These are phyloP conservation scores for Nadsonia commutata DNA, from an alignment of 1,139 yeast species.

Conservation along the genomic window DNA sequence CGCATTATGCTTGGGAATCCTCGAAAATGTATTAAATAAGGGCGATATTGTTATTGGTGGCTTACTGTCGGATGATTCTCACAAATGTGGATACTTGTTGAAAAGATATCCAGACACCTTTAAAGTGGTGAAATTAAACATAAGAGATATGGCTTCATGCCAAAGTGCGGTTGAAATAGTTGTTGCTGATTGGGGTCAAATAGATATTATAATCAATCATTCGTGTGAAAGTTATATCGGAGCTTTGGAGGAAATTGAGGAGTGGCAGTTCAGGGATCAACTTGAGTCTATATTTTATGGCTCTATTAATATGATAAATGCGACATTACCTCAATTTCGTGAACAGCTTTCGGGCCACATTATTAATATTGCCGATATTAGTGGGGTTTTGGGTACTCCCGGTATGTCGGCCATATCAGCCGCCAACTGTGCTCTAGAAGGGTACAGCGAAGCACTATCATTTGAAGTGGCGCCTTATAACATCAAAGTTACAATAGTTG, in stretches of 20 bases:
- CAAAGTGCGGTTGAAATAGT: constrained; percentile 17
- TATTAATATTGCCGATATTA: constrained; percentile 19
- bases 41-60: background rate
- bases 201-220: constrained; percentile 18
- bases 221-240: constrained; percentile 14
- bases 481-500: constrained; percentile 20
- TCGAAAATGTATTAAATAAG: background rate
- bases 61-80: background rate
- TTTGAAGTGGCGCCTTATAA: constrained; percentile 18
- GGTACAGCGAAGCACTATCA: constrained; percentile 22
- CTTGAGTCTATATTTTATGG: constrained; percentile 18
- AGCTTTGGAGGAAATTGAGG: constrained; percentile 19
- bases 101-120: background rate
- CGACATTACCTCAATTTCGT: constrained; percentile 18
- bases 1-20: background rate
- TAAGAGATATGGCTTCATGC: constrained; percentile 13
- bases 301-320: constrained; percentile 18
- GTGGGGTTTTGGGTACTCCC: constrained; percentile 22
- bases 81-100: background rate
- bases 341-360: constrained; percentile 19
- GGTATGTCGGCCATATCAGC: constrained; percentile 17
- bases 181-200: constrained; percentile 13
- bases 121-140: background rate
- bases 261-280: constrained; percentile 20
- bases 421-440: constrained; percentile 22